Evolutionary conservation across 768 basidiomycete species (phyloP).

Genomic region (Pisolithus tinctorius): DNA sequence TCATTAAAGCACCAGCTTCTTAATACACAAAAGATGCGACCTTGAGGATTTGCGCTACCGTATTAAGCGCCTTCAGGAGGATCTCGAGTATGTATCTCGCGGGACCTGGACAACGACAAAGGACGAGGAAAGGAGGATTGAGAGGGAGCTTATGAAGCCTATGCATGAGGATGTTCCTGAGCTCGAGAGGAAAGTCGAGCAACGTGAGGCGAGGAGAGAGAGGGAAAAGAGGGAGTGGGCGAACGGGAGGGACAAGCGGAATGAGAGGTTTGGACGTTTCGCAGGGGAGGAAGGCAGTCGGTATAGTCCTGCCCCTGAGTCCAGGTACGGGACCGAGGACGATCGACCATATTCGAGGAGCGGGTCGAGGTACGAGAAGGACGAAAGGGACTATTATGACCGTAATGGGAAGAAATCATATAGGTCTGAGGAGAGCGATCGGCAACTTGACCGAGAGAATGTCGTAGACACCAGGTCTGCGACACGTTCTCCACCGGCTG

Average conservation of each 20-base stretch:
- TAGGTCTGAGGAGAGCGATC: too few relatives aligned
- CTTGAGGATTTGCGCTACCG: conserved; percentile 80
- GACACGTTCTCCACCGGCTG: too few relatives aligned
- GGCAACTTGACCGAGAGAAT: too few relatives aligned
- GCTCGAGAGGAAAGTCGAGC: conserved; percentile 78
- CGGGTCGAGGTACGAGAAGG: too few relatives aligned
- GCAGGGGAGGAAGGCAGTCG: too few relatives aligned
- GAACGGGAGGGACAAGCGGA: conserved; percentile 75
- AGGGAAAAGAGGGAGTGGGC: conserved; percentile 74
- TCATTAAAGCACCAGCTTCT: conserved; percentile 82
- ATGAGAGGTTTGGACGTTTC: too few relatives aligned
- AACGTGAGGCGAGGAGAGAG: conserved; percentile 67
- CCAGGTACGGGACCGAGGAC: too few relatives aligned
- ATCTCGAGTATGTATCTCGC: conserved; percentile 79
- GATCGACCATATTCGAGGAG: too few relatives aligned
- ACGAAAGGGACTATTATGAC: too few relatives aligned
- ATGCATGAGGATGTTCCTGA: conserved; percentile 91
- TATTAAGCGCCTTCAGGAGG: conserved; percentile 83
- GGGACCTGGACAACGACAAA: conserved; percentile 65
- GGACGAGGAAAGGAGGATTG: conserved; percentile 84
- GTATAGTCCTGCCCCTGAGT: too few relatives aligned
- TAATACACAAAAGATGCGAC: conserved; percentile 77
- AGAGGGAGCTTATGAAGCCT: conserved; percentile 77
- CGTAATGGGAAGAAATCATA: too few relatives aligned
- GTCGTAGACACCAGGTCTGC: too few relatives aligned